Evolutionary conservation across 2,329 filamentous ascomycete species (phyloP), one percentile per base, ranked within the genome.

Genomic region (Nemania sp.): DNA sequence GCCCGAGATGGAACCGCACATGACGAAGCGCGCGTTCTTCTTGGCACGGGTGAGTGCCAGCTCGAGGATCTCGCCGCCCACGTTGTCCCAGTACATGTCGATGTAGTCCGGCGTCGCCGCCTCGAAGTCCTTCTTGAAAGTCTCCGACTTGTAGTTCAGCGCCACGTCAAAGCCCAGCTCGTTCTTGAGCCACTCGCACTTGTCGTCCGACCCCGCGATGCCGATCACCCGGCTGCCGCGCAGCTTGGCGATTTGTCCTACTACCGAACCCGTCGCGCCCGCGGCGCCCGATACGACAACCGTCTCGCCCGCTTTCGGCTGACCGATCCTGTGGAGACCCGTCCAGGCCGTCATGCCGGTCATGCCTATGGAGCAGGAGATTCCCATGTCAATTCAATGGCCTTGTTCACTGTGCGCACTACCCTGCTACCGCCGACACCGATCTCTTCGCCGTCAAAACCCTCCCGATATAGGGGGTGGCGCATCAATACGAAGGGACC

Each of bases 281-380:
- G 90, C 90, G 1, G 90, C 90, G 6, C 89, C 90, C 9, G 86
- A 90, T 0, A 94, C 88, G 7, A 93, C 89, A 1, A 94, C 90
- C 3, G 89, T 87, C 65, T 93, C 89, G 4, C 89, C 89, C 2
- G 82, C 74, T 73, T 88, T 86, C 42, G 89, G 84, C 57, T 88
- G 78, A 2, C 85, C 90, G 47, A 93, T 83, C 57, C 89, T 83
- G 32, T 84, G 74, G 72, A 93, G 84, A 18, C 90, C 90, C 65
- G 90, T 90, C 76, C 91, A 93, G 1, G 90, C 90, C 0, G 90
- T 93, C 63, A 92, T 68, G 2, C 88, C 88, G 0, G 89, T 91
- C 73, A 86, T 77, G 12, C 90, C 70, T 72, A 15, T 48, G 11
- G 10, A 25, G 17, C 32, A 11, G 13, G 15, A 42, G 18, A 7